Base-by-base conservation (phyloP, 306 rosid species). In the Vigna angularis region DNA sequence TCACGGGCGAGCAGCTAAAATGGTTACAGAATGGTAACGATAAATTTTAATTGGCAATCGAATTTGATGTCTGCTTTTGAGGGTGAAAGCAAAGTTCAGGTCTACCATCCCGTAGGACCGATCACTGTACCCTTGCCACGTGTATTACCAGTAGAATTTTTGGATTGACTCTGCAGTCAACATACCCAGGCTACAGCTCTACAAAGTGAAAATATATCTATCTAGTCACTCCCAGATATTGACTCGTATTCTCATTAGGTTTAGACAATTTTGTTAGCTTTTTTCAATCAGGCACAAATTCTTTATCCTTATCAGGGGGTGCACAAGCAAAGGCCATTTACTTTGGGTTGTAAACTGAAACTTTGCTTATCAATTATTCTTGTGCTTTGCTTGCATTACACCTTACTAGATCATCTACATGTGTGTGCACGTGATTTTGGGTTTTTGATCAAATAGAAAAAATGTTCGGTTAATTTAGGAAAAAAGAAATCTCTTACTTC, bases 391-490 rank as follows among this genome's bases (percentile, higher is more conserved):
- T 16, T 81, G 50, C 58, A 49, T 11, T 74, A 34, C 72, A 59
- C 80, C 56, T 48, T 16, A 58, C 18, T 44, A 57, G 69, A 73
- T 73, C 36, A 48, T 36, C 24, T 30, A 63, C 68, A 24, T 45
- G 80, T 66, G 50, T 66, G 30, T 24, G 42, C 69, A 45, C 30
- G 42, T 50, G 52, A 47, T 62, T 61, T 48, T 59, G 45, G 26
- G 53, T 16, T 59, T 49, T 50, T 51, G n/a, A 47, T 61, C 70
- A 72, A 50, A n/a, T 53, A 40, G 68, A 20, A 36, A 69, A 48
- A 55, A 45, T 87, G 89, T 72, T 79, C 90, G 79, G 83, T 84
- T 69, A 90, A 86, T 86, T 88, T 80, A 85, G 96, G 82, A 92
- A 40, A 84, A 81, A n/a, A 32, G 93, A 87, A 87, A 84, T 90